These are phyloP conservation scores for Boletus hoseneyae DNA, from an alignment of 1,284 basidiomycete genomes.

Conservation along the genomic window DNA sequence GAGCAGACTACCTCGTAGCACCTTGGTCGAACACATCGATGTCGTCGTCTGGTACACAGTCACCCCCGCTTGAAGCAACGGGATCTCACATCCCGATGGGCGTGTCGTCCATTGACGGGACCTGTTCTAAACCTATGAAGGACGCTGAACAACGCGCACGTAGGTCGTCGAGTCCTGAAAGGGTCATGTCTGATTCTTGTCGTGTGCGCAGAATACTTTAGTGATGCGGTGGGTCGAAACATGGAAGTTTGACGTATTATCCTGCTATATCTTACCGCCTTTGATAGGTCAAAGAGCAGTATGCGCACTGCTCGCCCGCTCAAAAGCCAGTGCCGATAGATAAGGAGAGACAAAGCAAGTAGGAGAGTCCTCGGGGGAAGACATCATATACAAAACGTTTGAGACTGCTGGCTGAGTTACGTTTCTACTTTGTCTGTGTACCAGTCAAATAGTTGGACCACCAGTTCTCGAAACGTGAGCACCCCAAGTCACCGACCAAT, in stretches of 20 bases:
- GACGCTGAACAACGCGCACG: constrained; percentile 32
- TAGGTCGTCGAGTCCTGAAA: constrained; percentile 7
- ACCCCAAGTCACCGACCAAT: constrained; percentile 55
- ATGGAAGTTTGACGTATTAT: background rate
- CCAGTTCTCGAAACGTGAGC: constrained; percentile 73
- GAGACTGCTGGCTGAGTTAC: background rate
- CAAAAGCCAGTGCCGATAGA: constrained; percentile 13
- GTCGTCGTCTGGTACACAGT: constrained; percentile 39
- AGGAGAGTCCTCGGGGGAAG: background rate
- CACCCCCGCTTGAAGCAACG: constrained; percentile 51
- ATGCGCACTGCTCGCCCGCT: constrained; percentile 9
- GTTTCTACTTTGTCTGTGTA: constrained; percentile 15
- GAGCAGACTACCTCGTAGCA: background rate
- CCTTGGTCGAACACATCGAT: constrained; percentile 12
- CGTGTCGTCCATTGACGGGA: constrained; percentile 43
- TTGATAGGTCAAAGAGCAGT: constrained; percentile 24
- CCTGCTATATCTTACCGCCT: background rate
- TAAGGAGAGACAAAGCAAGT: constrained; percentile 6
- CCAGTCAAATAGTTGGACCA: constrained; percentile 48
- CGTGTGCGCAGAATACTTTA: constrained; percentile 26
- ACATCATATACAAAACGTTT: constrained; percentile 10
- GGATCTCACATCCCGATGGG: constrained; percentile 46
- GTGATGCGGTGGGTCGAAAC: constrained; percentile 24
- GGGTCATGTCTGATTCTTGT: background rate
- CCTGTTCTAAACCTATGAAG: constrained; percentile 30